These are phyloP conservation scores for Beauveria medogensis DNA, from an alignment of 2,329 filamentous ascomycete species.

Conservation along the genomic window DNA sequence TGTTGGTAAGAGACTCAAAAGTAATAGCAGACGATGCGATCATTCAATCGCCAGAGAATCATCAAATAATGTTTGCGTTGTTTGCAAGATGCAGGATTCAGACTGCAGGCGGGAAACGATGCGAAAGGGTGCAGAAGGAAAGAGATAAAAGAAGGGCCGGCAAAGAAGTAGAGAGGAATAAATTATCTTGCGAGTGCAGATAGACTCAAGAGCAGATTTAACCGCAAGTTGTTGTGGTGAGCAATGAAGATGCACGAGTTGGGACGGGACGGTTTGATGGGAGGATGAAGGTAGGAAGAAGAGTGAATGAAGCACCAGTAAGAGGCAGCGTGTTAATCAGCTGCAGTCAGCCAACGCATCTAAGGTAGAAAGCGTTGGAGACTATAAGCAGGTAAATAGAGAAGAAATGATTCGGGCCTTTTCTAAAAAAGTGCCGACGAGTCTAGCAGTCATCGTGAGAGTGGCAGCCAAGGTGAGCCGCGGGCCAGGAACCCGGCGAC, in stretches of 20 bases:
- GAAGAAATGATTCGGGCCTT: not conserved
- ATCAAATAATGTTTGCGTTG: conserved; percentile 4
- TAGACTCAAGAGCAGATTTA: not conserved
- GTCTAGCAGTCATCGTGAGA: not conserved
- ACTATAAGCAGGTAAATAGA: not conserved
- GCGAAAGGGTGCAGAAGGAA: not conserved
- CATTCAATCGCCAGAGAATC: conserved; percentile 1
- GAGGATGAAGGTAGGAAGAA: not conserved
- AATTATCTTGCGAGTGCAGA: not conserved
- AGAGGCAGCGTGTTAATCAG: not conserved
- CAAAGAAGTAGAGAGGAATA: not conserved
- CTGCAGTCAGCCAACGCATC: not conserved
- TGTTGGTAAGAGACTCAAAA: not conserved
- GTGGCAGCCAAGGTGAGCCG: not conserved
- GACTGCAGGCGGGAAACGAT: not conserved
- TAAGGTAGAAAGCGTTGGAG: not conserved
- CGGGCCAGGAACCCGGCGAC: not conserved
- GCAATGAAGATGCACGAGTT: conserved; percentile 5
- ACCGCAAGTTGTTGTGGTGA: not conserved
- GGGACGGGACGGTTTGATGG: not conserved
- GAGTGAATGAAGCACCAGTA: not conserved
- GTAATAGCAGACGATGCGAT: not conserved
- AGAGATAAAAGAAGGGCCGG: not conserved
- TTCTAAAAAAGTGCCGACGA: not conserved
- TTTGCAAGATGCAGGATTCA: conserved; percentile 1